phyloP scores from a whole-genome alignment of 2,329 filamentous ascomycete genomes.

The Metarhizium humberi region DNA sequence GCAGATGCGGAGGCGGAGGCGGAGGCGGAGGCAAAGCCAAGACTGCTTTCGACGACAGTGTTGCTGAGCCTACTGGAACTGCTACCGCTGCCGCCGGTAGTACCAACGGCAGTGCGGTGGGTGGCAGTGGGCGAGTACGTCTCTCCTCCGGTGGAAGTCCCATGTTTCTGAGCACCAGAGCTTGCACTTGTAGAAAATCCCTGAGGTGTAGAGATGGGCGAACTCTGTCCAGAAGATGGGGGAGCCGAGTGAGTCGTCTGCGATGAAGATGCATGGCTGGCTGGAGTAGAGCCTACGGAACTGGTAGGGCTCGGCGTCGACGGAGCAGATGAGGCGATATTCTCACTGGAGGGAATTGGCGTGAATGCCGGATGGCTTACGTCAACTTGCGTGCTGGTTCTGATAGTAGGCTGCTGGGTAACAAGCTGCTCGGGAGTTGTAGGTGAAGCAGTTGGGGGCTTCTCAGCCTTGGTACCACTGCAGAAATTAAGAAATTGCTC shows the following conservation, averaged over 20 bases:
- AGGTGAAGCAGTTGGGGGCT: constrained; percentile 8
- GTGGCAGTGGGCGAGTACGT: background rate
- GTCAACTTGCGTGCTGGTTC: constrained; percentile 17
- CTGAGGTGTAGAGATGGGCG: background rate
- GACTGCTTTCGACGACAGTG: background rate
- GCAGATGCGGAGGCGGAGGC: background rate
- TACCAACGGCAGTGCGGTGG: background rate
- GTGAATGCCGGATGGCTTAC: constrained; percentile 14
- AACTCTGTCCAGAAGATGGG: background rate
- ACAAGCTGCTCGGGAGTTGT: constrained; percentile 15
- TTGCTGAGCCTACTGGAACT: background rate
- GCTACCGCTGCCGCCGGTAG: background rate
- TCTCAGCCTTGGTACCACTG: constrained; percentile 12
- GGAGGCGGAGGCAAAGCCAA: no score
- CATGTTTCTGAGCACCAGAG: background rate
- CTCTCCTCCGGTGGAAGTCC: background rate
- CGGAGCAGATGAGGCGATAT: background rate
- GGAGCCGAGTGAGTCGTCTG: background rate
- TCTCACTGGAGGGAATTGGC: constrained; percentile 5
- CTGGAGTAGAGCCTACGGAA: background rate
- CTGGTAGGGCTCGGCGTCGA: background rate
- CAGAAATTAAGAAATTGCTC: constrained; percentile 39
- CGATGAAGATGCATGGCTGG: background rate
- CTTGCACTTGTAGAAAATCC: background rate
- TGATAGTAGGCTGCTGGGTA: constrained; percentile 11